Base-by-base conservation (phyloP, 345 rosid genomes). In the Eucalyptus curtisii region DNA sequence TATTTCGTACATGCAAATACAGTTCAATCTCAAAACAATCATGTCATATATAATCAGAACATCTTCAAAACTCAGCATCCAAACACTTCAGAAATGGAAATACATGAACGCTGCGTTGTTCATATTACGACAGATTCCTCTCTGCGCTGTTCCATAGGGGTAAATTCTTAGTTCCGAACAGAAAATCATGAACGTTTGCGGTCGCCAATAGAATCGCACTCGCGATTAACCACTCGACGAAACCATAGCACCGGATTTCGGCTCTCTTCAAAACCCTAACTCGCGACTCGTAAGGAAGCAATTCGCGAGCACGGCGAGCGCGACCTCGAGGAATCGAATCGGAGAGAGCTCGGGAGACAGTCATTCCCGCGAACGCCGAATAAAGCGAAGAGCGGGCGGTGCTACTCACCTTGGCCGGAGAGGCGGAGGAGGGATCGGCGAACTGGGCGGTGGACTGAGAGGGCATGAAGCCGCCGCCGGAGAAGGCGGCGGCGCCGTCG, bases 401-500 rank as follows among this genome's bases (percentile, higher is more conserved):
- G 4, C 84, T 40, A 22, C 22, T 86, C 92, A 96, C 99, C 91
- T 92, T 97, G 88, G 91, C 93, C 59, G 92, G 86, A 49, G 95
- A 87, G 80, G 89, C 90, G 57, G 88, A 87, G 79, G 94, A 90
- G 33, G 93, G 91, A 91, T 92, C 94, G 19, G 93, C 94, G 80
- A 88, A 89, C 53, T 94, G 92, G 20, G 95, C 93, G 47, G 95
- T 94, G 48, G 95, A 53, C 94, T 95, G 95, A 88, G 97, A 95
- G 13, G 97, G 98, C 99, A 96, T 96, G 90, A 96, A 96, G 33
- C 99, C 97, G 17, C 98, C 99, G 87, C 99, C 99, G 92, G 96
- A 91, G 89, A 96, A 96, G 86, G 96, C 96, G 1, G 97, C 94
- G 76, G 92, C 94, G 87, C 98, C 94, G 91, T 96, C 98, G 90